These are phyloP conservation scores for Sarocladiaceae sp. DNA, from an alignment of 2,329 filamentous ascomycete genomes.

Conservation along the genomic window DNA sequence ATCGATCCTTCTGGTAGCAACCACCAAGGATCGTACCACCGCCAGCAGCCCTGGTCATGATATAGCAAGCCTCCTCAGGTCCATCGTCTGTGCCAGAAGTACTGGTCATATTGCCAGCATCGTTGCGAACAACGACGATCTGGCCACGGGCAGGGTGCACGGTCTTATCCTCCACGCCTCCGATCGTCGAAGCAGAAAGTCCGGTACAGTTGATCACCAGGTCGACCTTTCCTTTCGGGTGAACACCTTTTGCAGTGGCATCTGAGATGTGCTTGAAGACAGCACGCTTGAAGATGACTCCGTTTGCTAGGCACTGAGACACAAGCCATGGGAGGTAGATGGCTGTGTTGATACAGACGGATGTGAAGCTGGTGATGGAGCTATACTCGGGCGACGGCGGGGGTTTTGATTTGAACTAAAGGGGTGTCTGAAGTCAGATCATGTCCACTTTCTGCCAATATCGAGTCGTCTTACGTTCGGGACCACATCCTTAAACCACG, in stretches of 20 bases:
- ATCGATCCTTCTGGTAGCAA: constrained; percentile 67
- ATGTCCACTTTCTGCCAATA: background rate
- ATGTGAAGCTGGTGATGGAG: constrained; percentile 56
- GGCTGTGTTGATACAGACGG: constrained; percentile 71
- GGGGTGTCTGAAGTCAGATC: background rate
- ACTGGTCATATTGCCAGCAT: constrained; percentile 59
- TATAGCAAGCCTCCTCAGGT: constrained; percentile 64
- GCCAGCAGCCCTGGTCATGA: constrained; percentile 67
- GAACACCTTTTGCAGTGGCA: constrained; percentile 51
- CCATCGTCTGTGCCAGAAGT: constrained; percentile 68
- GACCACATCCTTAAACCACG: constrained; percentile 65
- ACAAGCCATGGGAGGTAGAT: constrained; percentile 68
- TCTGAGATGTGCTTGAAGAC: constrained; percentile 56
- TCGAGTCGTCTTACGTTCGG: constrained; percentile 25
- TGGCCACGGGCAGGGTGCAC: constrained; percentile 66
- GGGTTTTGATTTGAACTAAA: background rate
- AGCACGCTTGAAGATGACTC: constrained; percentile 50
- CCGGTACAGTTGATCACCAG: constrained; percentile 67
- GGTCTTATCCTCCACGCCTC: constrained; percentile 61
- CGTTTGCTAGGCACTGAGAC: constrained; percentile 60
- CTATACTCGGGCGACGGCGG: constrained; percentile 42
- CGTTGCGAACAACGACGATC: constrained; percentile 72
- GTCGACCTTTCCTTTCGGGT: constrained; percentile 51
- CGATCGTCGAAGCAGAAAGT: constrained; percentile 58
- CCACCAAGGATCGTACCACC: constrained; percentile 77